Conservation (phyloP, 75 land plant genomes). For the Cunninghamia lanceolata region DNA sequence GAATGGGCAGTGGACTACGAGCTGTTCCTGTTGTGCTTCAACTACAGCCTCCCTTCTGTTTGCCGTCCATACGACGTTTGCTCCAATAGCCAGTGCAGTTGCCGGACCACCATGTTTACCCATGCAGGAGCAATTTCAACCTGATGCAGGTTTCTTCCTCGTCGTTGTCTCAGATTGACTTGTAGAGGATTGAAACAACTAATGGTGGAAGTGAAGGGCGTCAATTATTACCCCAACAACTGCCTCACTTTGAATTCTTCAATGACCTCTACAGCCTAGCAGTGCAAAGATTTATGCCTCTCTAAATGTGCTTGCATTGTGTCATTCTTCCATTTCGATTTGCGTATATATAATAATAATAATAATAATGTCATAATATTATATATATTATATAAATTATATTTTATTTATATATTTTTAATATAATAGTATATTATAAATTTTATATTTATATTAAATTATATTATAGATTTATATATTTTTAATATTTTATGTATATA, state of each 20-base stretch:
- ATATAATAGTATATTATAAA: too few relatives aligned
- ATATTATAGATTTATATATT: too few relatives aligned
- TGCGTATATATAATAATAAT: not conserved
- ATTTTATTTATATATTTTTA: too few relatives aligned
- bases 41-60: not conserved
- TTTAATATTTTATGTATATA: too few relatives aligned
- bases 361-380: too few relatives aligned
- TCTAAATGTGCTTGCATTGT: not conserved
- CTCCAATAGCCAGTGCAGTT: not conserved
- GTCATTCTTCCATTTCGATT: not conserved
- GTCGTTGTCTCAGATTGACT: not conserved
- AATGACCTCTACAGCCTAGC: not conserved
- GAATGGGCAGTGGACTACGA: not conserved
- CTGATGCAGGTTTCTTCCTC: not conserved
- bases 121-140: not conserved
- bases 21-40: not conserved
- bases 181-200: not conserved
- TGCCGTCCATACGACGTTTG: not conserved
- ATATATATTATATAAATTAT: too few relatives aligned
- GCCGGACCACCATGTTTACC: not conserved
- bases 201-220: not conserved
- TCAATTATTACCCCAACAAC: not conserved
- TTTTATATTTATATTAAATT: too few relatives aligned
- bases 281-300: not conserved
- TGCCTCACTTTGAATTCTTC: not conserved